Evolutionary conservation across 306 rosid species (phyloP), one percentile per base, ranked within the genome.

Genomic region (Styphnolobium japonicum): DNA sequence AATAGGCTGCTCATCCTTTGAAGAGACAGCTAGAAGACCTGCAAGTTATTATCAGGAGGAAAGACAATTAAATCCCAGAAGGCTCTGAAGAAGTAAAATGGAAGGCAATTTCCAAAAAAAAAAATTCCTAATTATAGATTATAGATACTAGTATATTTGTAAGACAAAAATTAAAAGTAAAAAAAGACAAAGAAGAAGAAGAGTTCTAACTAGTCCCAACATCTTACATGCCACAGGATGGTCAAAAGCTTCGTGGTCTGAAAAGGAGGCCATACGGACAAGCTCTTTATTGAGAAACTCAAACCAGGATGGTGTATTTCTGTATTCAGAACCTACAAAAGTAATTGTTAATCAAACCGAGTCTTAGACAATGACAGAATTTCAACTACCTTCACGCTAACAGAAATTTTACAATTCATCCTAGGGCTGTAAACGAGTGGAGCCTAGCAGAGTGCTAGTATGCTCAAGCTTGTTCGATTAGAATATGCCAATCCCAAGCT

Each of bases 191-290:
- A 73, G 71, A 40, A 61, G n/a, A 56, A 66, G 51, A 45, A 37
- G 33, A 5, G 53, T 60, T 68, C 39, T 68, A 60, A 78, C 53
- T 77, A 67, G 79, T 83, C 69, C 75, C 25, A 84, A 82, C 69
- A 80, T 77, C 92, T 88, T 88, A 93, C 99, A 95, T 86, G 92
- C 92, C 91, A 95, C 97, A 10, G 99, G 99, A 90, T 95, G 97
- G 82, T 95, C 99, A 91, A 95, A 93, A 85, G 97, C 93, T 90
- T 95, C 99, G 43, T 95, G 99, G 72, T 95, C 99, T 51, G 98
- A 95, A 91, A 93, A 95, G 48, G 99, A 93, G 42, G 88, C 86
- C 34, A 85, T 80, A 4, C 81, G 92, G 14, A 90, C 78, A 76
- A 93, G 98, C 89, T 90, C 97, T 83, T 91, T 89, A 83, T 95